Percentiles rank a stretch among this genome's conserved stretches.
These are phyloP conservation scores for Protomyces macrosporus DNA, from an alignment of 1,139 yeast species.

Conservation along the genomic window DNA sequence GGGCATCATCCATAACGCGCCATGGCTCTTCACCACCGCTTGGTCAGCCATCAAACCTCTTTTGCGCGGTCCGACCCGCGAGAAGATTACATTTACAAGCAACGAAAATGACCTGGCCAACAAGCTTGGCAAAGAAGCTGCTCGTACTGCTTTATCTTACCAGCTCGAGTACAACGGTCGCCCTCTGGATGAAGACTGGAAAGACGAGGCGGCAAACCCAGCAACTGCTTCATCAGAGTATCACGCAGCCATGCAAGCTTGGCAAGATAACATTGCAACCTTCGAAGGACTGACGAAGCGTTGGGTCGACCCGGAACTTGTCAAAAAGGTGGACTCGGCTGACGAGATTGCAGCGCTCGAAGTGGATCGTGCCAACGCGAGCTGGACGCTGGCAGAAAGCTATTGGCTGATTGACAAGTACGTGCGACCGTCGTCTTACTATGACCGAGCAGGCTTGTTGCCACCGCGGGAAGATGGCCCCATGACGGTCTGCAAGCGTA, in stretches of 20 bases:
- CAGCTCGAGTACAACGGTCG: conserved; percentile 8
- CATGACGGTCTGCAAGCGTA: conserved; percentile 5
- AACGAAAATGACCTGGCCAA: conserved; percentile 5
- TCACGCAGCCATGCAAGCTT: conserved; percentile 1
- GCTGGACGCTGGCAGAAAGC: conserved; percentile 11
- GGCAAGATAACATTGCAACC: conserved; percentile 7
- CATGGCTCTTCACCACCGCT: conserved; percentile 17
- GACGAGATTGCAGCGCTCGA: conserved; percentile 1
- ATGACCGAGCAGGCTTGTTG: conserved; percentile 7
- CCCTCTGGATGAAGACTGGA: conserved; percentile 5
- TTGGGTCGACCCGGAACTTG: conserved; percentile 8
- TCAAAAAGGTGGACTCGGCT: not conserved
- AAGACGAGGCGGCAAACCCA: conserved; percentile 4
- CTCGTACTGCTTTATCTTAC: conserved; percentile 1
- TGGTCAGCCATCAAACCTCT: conserved; percentile 24
- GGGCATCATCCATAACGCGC: conserved; percentile 22
- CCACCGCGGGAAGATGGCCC: conserved; percentile 11
- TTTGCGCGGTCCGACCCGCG: conserved; percentile 11
- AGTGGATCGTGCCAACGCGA: not conserved
- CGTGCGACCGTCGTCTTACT: conserved; percentile 15
- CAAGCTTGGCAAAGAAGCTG: conserved; percentile 13
- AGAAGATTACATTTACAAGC: conserved; percentile 21
- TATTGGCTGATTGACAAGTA: conserved; percentile 20
- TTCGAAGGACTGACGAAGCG: conserved; percentile 12
- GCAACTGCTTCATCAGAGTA: conserved; percentile 4